phyloP scores from a whole-genome alignment of 2,329 filamentous ascomycete genomes.

The Pseudogymnoascus sp. region DNA sequence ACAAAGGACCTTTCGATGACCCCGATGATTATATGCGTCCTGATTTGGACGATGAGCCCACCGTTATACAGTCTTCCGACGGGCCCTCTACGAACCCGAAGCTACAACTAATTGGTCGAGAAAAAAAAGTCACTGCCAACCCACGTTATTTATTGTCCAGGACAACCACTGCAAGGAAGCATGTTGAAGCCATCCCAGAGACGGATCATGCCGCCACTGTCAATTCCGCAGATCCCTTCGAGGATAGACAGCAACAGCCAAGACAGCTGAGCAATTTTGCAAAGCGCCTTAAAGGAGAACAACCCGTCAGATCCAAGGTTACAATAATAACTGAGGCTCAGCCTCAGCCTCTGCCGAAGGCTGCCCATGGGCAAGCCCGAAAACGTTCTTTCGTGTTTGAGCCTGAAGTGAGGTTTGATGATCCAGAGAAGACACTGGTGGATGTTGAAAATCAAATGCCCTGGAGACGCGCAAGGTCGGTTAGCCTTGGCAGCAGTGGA shows the following conservation, averaged over 20 bases:
- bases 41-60: background rate
- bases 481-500: slow-evolving; percentile 16
- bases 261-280: background rate
- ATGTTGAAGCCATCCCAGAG: background rate
- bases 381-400: background rate
- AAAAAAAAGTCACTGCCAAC: background rate
- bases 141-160: background rate
- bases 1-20: background rate
- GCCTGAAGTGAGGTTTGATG: background rate
- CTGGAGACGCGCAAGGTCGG: slow-evolving; percentile 12
- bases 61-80: background rate
- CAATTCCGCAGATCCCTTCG: background rate
- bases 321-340: background rate
- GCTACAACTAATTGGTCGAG: background rate
- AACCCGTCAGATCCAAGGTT: background rate
- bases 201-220: background rate
- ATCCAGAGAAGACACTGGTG: slow-evolving; percentile 20
- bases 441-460: slow-evolving; percentile 10
- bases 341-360: background rate
- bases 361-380: background rate
- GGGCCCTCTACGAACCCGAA: background rate
- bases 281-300: background rate
- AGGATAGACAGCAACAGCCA: background rate
- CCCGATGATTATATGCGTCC: background rate
- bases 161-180: background rate